A percentile compares a stretch with the other conserved stretches of the same genome.
Conservation (phyloP, 2,329 filamentous ascomycete genomes). For the Gyromitra esculenta region DNA sequence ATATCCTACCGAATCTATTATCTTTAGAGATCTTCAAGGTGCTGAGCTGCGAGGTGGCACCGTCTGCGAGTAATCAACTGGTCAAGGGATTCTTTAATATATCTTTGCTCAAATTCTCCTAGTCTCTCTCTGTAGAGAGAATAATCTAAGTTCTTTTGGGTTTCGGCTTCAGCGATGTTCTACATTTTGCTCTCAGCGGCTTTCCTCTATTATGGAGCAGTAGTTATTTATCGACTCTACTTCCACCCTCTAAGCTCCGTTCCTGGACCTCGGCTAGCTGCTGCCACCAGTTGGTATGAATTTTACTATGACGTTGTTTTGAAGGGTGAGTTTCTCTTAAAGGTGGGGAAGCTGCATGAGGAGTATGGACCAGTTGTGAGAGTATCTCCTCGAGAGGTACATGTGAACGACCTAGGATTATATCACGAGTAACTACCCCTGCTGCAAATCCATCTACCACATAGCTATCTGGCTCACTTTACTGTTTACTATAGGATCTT, state of each 20-base stretch:
- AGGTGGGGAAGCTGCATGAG: conserved; percentile 75
- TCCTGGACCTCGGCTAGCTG: conserved; percentile 72
- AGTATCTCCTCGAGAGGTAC: conserved; percentile 20
- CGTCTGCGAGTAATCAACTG: not conserved
- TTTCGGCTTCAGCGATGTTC: conserved; percentile 1
- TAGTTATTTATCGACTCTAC: conserved; percentile 66
- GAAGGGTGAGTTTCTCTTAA: conserved; percentile 77
- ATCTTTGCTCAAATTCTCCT: not conserved
- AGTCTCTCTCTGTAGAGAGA: not conserved
- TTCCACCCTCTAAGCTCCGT: conserved; percentile 73
- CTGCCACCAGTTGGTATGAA: conserved; percentile 69
- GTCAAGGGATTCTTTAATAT: not conserved
- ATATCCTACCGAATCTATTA: too few relatives aligned
- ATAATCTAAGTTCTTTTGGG: not conserved
- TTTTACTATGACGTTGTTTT: conserved; percentile 73
- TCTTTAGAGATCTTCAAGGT: not conserved
- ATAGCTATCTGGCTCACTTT: not conserved
- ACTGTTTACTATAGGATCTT: not conserved
- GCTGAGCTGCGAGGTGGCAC: not conserved
- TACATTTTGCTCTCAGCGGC: conserved; percentile 9
- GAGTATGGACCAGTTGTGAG: conserved; percentile 69
- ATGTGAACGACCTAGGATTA: not conserved
- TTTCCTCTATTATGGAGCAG: conserved; percentile 8
- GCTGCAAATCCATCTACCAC: too few relatives aligned
- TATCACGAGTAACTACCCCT: conserved; percentile 16